Conservation (phyloP, 2,329 filamentous ascomycete species). For the Amylocarpus encephaloides region DNA sequence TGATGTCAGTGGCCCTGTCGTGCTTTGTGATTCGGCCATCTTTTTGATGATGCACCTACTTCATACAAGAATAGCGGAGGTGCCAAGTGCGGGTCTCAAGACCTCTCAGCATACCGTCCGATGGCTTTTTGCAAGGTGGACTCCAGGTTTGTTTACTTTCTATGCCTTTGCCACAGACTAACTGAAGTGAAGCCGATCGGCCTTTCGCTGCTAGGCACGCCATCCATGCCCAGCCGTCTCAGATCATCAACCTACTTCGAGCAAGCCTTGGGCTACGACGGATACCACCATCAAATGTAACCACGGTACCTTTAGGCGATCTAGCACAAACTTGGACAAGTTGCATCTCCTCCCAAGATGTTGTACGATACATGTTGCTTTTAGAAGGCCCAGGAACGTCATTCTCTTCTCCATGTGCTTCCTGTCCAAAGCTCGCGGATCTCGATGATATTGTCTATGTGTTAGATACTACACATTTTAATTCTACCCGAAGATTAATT, state of each 20-base stretch:
- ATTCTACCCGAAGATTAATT: slow-evolving; percentile 25
- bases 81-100: slow-evolving; percentile 60
- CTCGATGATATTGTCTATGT: slow-evolving; percentile 9
- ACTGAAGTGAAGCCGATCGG: slow-evolving; percentile 49
- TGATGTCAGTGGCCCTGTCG: slow-evolving; percentile 73
- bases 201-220: slow-evolving; percentile 60
- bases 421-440: slow-evolving; percentile 19
- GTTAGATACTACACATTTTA: slow-evolving; percentile 26
- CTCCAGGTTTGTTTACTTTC: slow-evolving; percentile 54
- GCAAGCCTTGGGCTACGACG: slow-evolving; percentile 53
- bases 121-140: slow-evolving; percentile 81
- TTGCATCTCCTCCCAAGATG: slow-evolving; percentile 33
- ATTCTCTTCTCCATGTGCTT: slow-evolving; percentile 9
- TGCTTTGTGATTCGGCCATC: slow-evolving; percentile 73
- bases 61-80: slow-evolving; percentile 57
- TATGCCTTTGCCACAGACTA: slow-evolving; percentile 1
- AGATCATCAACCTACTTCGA: slow-evolving; percentile 64
- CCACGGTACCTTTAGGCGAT: slow-evolving; percentile 20
- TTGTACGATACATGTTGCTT: slow-evolving; percentile 51
- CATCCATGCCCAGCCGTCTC: slow-evolving; percentile 54
- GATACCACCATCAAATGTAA: slow-evolving; percentile 8
- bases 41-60: slow-evolving; percentile 66
- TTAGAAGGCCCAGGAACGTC: slow-evolving; percentile 32
- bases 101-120: slow-evolving; percentile 67
- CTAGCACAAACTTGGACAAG: slow-evolving; percentile 30